Base-by-base conservation (phyloP, 2,329 filamentous ascomycete species). In the Cladorrhinum sp. region DNA sequence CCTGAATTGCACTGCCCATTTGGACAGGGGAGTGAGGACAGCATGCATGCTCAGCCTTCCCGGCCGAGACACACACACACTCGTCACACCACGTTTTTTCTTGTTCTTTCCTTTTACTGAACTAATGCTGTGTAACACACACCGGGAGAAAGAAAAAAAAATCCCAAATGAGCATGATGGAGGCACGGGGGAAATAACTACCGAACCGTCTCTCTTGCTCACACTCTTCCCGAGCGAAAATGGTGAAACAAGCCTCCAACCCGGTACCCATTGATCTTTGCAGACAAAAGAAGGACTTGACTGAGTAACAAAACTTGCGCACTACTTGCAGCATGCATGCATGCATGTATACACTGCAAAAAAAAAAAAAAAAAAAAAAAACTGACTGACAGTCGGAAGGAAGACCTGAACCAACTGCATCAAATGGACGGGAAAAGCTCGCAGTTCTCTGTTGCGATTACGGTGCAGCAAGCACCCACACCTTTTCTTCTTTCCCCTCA, bases 1-100 rank as follows among this genome's bases (percentile, higher is more conserved):
- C 16, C 8, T 60, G 12, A 62, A 59, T 60, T 2, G 18, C 24
- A 7, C 56, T 53, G 62, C 42, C 59, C 60, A 64, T 21, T n/a
- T n/a, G n/a, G 14, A 51, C 51, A 58, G 59, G 23, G 49, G 10
- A n/a, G n/a, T n/a, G n/a, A n/a, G n/a, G 26, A 30, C 33, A 36
- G 33, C 4, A 5, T 16, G 33, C 8, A 12, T 36, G 12, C 33
- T 36, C 33, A 36, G 33, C 33, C 33, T 36, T 36, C 33, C 33
- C 33, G 33, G 33, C 14, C 33, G 33, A 36, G 33, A 36, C 33
- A 36, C 8, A 36, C 33, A 10, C 33, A 10, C 14, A 12, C 33
- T 10, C 33, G 12, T 10, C 33, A 36, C 12, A 36, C 33, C 33
- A 36, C 33, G 12, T 36, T 36, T 36, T 36, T 36, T 9, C 12